Evolutionary conservation across 306 rosid genomes (phyloP), one percentile per base, ranked within the genome.

Genomic region (Lathyrus aphaca): DNA sequence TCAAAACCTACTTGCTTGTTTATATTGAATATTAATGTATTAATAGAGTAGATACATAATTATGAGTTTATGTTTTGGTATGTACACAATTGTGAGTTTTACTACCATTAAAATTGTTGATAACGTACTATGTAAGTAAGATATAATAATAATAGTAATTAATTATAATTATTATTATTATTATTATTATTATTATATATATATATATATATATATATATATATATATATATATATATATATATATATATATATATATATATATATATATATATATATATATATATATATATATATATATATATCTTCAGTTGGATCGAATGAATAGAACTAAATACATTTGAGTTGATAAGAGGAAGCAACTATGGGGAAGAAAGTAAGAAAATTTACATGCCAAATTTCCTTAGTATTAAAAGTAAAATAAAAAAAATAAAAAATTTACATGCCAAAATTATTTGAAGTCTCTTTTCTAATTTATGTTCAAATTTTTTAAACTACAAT

Each of bases 311-410:
- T 2, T 23, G 5, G 21, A 2, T 19, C 10, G 1, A 0, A 23
- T 16, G 38, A 48, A 44, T 25, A 27, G 13, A 14, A 6, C 59
- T 8, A 59, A 78, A 59, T 40, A 40, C 65, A 50, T 37, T 30
- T 25, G 14, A 38, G 45, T 49, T 43, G 46, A 35, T 35, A 35
- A 79, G 67, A 17, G 19, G 7, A 57, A 68, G 30, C 48, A 29
- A 18, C 58, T 43, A 79, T 79, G 82, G 79, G 75, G 5, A 73
- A 61, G 19, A 68, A 68, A 12, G 78, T 78, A 72, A 39, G 78
- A 8, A 59, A 58, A 35, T 27, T 18, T 11, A 57, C 15, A 25
- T 56, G 10, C 43, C 16, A 48, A 29, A 62, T n/a, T n/a, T n/a
- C n/a, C n/a, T n/a, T n/a, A n/a, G n/a, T n/a, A n/a, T n/a, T n/a